Base-by-base conservation (phyloP, 1,284 basidiomycete genomes). In the Somion occarium region DNA sequence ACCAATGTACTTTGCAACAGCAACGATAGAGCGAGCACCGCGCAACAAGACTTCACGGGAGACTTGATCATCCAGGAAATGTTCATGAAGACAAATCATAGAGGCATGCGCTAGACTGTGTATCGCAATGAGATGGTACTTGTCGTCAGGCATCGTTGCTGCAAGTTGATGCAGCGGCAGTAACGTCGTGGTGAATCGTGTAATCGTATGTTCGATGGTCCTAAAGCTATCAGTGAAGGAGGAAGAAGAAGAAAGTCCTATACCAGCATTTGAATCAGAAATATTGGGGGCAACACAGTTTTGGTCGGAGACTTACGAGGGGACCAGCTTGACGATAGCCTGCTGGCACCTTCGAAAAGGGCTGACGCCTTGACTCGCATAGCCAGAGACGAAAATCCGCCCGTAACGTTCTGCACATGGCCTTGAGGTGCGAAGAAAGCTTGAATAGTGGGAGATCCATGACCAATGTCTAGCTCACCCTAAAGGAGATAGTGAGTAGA, bases 331-430 rank as follows among this genome's bases (percentile, higher is more conserved):
- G 73, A 73, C 19, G 83, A 74, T 24, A 88, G 64, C 49, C 73
- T 70, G 55, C 82, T 76, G 27, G 86, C 85, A 41, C 78, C 79
- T 51, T 86, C 76, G 59, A 85, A 85, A 20, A 91, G 72, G 13
- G 84, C 77, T n/a, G 87, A 82, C 9, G 85, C 85, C 67, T 90
- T 90, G 44, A 77, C 82, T 56, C 84, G 81, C 53, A 87, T 66
- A 4, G 85, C 82, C 25, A 73, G 68, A 34, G 74, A 73, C 4
- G 84, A 82, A 64, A 83, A 87, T 19, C 82, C 78, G 46, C 73
- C 75, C 24, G 68, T 64, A 7, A 69, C 59, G 34, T 72, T 69
- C 4, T 78, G 72, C 34, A 78, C 68, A 50, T 79, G 77, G 34
- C 76, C 82, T 51, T 79, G 68, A 46, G 66, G 66, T 9, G 63